Evolutionary conservation across 2,329 filamentous ascomycete species (phyloP), one percentile per base, ranked within the genome.

Genomic region (Pyricularia pennisetigena): DNA sequence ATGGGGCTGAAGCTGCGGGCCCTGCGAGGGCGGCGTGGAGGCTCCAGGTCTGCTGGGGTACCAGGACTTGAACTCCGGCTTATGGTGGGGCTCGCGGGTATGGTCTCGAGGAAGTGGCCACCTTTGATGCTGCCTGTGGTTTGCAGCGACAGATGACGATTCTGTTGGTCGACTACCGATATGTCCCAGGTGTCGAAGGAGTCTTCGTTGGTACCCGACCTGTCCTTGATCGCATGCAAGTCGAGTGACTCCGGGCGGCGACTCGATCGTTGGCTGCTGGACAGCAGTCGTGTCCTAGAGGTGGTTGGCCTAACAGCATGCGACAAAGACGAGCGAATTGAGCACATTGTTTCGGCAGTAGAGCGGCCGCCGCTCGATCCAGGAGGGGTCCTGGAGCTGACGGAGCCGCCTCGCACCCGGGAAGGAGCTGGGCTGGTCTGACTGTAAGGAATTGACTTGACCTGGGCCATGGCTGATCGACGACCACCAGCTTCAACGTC

Each of bases 141-240:
- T 67, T 84, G 84, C 67, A 86, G 74, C 1, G 88, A 83, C 2
- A 83, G 82, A 72, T 88, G 85, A 30, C 86, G 83, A 71, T 83
- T 85, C 71, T 88, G 85, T 2, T 85, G 78, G n/a, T 90, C 88
- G 2, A 92, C 87, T 0, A 82, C 81, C 0, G 88, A 90, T 0
- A 88, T 91, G 73, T 93, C 90, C 90, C 90, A 93, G 2, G 85
- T 88, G 72, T 92, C 90, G 73, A 93, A 92, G 1, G 86, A 85
- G 70, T 90, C 88, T n/a, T 85, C 84, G 16, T 75, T 73, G 49
- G 78, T 78, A 54, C 76, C 77, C 20, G 75, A 75, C 5, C 73
- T 73, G 6, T 78, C 77, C 5, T 72, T 75, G 64, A 78, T 76
- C 8, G 74, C 70, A 59, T 73, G 76, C 0, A 83, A 84, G 6